phyloP scores from a whole-genome alignment of 1,139 yeast genomes.

The Taphrina wiesneri region DNA sequence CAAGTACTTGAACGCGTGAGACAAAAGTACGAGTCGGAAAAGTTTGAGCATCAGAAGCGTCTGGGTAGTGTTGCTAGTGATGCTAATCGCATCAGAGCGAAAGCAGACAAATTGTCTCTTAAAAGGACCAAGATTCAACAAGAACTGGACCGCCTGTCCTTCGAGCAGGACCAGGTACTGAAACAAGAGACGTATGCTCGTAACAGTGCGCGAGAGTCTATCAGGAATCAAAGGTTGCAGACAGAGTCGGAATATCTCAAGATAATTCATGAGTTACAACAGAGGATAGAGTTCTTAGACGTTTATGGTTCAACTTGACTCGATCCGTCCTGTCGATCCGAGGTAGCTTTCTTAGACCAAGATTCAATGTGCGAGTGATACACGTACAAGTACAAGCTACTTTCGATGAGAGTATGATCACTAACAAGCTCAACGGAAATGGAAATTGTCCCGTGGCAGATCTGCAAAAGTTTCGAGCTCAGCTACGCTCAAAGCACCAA shows the following conservation, averaged over 20 bases:
- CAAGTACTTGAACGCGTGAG: background rate
- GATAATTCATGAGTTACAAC: constrained; percentile 19
- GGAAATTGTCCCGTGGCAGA: no score
- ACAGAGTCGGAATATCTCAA: constrained; percentile 29
- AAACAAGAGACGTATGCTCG: background rate
- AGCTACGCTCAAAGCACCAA: no score
- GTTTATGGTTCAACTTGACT: background rate
- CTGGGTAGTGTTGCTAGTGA: constrained; percentile 7
- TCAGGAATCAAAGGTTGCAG: constrained; percentile 12
- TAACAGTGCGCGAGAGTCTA: constrained; percentile 6
- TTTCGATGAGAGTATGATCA: no score
- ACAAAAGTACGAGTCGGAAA: constrained; percentile 4
- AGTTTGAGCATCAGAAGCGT: constrained; percentile 8
- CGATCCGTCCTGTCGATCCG: no score
- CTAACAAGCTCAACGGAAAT: no score
- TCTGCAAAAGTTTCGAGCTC: no score
- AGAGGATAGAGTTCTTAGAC: constrained; percentile 13
- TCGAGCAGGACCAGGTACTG: constrained; percentile 14
- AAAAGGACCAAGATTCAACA: constrained; percentile 30
- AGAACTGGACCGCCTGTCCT: constrained; percentile 19
- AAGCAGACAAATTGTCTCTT: constrained; percentile 29
- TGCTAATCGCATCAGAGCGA: constrained; percentile 8
- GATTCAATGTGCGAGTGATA: no score
- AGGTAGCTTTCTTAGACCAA: no score
- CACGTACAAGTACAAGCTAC: no score